Evolutionary conservation across 2,329 filamentous ascomycete genomes (phyloP).

Genomic region (Stromatinia cepivora): DNA sequence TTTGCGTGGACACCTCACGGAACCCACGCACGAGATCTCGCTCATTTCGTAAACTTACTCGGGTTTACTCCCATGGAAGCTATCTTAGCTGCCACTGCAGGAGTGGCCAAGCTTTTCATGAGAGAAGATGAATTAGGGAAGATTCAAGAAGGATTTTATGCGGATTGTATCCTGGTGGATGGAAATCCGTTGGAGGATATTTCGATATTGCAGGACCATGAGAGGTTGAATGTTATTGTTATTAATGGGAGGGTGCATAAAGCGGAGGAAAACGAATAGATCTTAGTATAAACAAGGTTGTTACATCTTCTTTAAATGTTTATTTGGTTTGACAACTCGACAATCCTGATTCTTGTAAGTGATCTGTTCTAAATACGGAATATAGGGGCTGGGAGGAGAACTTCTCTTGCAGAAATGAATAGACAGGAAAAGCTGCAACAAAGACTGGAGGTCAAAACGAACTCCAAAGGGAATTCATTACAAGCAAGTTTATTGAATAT

Average conservation of each 20-base stretch:
- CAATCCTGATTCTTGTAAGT: too few species aligned
- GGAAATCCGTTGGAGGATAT: neutral
- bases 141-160: neutral
- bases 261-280: neutral
- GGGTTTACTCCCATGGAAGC: constrained; percentile 47
- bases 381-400: too few species aligned
- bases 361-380: too few species aligned
- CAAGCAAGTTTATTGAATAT: too few species aligned
- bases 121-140: neutral
- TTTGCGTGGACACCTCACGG: constrained; percentile 50
- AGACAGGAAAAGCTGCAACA: too few species aligned
- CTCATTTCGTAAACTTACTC: constrained; percentile 47
- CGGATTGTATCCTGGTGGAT: neutral
- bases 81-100: constrained; percentile 45
- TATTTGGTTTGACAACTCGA: too few species aligned
- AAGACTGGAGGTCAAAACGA: too few species aligned
- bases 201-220: neutral
- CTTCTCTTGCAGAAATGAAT: too few species aligned
- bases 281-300: too few species aligned
- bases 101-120: constrained; percentile 5
- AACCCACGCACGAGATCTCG: constrained; percentile 48
- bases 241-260: neutral
- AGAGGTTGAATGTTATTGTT: constrained; percentile 1
- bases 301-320: too few species aligned
- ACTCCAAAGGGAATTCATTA: too few species aligned